Evolutionary conservation across 768 basidiomycete genomes (phyloP), one percentile per base, ranked within the genome.

Genomic region (Serendipita vermifera): DNA sequence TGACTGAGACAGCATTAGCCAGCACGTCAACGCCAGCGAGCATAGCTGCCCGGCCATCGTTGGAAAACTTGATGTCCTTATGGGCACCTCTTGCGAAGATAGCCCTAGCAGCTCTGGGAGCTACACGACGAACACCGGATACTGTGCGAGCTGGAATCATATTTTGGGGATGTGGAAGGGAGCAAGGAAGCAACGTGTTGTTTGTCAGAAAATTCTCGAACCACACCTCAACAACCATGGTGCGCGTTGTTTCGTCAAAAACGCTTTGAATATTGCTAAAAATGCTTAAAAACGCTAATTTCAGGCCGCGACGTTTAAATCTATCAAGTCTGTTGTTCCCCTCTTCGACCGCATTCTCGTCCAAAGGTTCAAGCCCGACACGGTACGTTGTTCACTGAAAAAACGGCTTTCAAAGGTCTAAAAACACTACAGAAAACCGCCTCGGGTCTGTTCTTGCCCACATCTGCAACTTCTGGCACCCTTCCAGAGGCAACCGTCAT

Each of bases 401-500:
- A 3, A 9, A 46, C 7, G 39, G 36, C 29, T 26, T 20, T 17
- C 24, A 40, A 2, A 20, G 55, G 24, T 57, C 24, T 43, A 48
- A 31, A 51, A 33, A 24, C 36, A 1, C 11, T 2, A 6, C 63
- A 97, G 93, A 96, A 98, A 93, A 99, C 94, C n/a, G 86, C 96
- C 2, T 72, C 85, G 22, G 96, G 96, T 33, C 83, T 99, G 67
- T 92, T 92, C 80, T 77, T 99, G 41, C 96, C 96, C n/a, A 79
- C 86, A 0, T 89, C 91, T 1, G 81, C 87, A 3, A 91, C 88
- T 26, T 78, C 69, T 61, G 81, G 69, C 62, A 92, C 92, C 22
- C 78, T 97, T n/a, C 92, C 94, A 2, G 94, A 98, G 72, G 94
- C 91, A 3, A 94, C 90, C 29, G 94, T 96, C 65, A 85, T 97